Evolutionary conservation across 305 asterid genomes (phyloP).

Genomic region (Striga hermonthica): DNA sequence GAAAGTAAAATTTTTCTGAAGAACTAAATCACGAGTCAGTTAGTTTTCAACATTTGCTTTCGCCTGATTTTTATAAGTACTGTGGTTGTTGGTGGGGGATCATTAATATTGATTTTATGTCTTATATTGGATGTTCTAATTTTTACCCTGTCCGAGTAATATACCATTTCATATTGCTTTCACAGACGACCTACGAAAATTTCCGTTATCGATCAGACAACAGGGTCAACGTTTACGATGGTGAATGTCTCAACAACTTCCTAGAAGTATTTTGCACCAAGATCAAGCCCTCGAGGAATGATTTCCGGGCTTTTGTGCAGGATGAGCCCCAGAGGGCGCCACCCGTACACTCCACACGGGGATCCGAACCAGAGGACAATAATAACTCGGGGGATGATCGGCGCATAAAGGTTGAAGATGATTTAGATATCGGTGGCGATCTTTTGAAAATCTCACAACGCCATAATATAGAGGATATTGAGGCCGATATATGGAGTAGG

Average conservation of each 20-base stretch:
- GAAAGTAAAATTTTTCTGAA: no score
- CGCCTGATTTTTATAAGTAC: no score
- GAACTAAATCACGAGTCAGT: no score
- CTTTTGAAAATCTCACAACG: conserved; percentile 91
- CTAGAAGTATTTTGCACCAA: conserved; percentile 89
- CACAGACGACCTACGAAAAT: conserved; percentile 94
- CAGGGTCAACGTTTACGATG: conserved; percentile 75
- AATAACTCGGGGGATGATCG: conserved; percentile 45
- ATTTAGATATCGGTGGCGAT: conserved; percentile 84
- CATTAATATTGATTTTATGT: background rate
- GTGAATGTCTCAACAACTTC: conserved; percentile 70
- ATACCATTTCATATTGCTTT: conserved; percentile 18
- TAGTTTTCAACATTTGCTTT: no score
- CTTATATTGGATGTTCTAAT: conserved; percentile 1
- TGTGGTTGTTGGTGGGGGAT: no score
- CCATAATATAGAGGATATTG: conserved; percentile 82
- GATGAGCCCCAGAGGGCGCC: conserved; percentile 62
- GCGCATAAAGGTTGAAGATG: conserved; percentile 83
- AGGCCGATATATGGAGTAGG: conserved; percentile 85
- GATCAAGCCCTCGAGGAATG: conserved; percentile 83
- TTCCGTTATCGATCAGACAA: conserved; percentile 87
- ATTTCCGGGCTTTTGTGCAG: conserved; percentile 70
- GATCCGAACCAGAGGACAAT: conserved; percentile 45
- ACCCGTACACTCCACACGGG: conserved; percentile 50
- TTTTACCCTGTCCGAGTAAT: background rate